Conservation (phyloP, 2,329 filamentous ascomycete genomes). For the Penicillium sp. region DNA sequence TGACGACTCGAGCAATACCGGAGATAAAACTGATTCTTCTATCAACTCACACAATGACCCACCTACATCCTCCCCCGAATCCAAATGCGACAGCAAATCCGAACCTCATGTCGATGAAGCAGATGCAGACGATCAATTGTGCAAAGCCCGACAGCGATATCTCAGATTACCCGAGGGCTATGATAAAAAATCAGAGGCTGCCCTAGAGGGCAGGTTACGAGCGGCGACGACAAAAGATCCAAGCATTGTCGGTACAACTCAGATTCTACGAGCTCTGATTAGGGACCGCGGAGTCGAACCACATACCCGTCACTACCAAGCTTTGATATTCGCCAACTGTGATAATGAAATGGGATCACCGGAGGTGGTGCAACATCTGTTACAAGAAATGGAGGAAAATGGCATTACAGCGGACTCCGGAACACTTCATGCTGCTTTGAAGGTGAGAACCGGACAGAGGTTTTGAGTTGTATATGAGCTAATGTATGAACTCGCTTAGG, state of each 20-base stretch:
- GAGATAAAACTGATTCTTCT: background rate
- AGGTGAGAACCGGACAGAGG: conserved; percentile 45
- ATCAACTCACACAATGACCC: background rate
- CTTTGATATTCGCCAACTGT: conserved; percentile 71
- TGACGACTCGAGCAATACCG: background rate
- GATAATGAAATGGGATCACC: conserved; percentile 65
- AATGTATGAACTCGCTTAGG: conserved; percentile 41
- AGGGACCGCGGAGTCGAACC: conserved; percentile 38
- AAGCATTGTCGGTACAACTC: conserved; percentile 27
- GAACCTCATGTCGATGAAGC: background rate
- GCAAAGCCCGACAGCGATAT: background rate
- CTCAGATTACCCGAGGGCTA: conserved; percentile 1
- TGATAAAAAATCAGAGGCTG: background rate
- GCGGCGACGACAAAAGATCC: conserved; percentile 23
- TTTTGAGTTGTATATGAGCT: background rate
- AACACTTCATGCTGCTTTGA: conserved; percentile 71
- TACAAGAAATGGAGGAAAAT: conserved; percentile 69
- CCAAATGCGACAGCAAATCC: background rate
- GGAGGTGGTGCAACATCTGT: conserved; percentile 60
- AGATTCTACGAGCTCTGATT: conserved; percentile 41
- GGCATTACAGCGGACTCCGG: conserved; percentile 63
- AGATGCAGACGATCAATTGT: background rate
- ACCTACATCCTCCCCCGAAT: background rate
- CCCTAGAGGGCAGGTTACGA: conserved; percentile 33
- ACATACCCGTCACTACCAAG: conserved; percentile 60